These are phyloP conservation scores for Metarhizium brunneum DNA, from an alignment of 2,329 filamentous ascomycete genomes.

Conservation along the genomic window DNA sequence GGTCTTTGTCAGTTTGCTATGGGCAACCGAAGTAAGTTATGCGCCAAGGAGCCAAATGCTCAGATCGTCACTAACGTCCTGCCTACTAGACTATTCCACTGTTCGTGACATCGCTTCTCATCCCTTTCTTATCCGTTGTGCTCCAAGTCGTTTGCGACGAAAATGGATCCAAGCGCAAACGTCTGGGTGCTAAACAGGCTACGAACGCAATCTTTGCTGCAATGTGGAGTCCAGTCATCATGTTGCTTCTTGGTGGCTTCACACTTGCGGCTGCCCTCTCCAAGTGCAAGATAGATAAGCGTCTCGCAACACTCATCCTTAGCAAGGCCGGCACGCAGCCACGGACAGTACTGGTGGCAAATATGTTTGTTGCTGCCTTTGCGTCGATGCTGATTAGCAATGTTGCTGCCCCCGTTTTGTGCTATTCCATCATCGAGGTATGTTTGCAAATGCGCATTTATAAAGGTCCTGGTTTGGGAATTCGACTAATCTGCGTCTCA, in stretches of 20 bases:
- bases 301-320: constrained; percentile 90
- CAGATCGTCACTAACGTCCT: constrained; percentile 6
- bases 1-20: constrained; percentile 85
- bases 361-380: constrained; percentile 97
- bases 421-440: constrained; percentile 94
- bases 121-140: constrained; percentile 87
- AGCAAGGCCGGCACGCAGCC: constrained; percentile 93
- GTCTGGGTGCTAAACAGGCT: constrained; percentile 71
- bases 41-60: neutral
- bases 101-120: constrained; percentile 89
- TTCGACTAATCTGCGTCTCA: constrained; percentile 21
- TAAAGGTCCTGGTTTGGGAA: neutral
- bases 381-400: constrained; percentile 99
- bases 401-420: constrained; percentile 90
- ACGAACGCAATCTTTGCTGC: constrained; percentile 80
- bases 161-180: constrained; percentile 42
- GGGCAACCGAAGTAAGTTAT: constrained; percentile 78
- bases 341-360: constrained; percentile 82
- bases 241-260: constrained; percentile 93
- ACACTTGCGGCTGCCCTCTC: constrained; percentile 90
- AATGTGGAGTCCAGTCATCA: constrained; percentile 99
- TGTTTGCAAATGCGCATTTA: constrained; percentile 11
- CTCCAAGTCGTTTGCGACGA: constrained; percentile 77
- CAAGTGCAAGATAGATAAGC: constrained; percentile 96
- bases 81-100: constrained; percentile 70